Percentiles rank a stretch among this genome's conserved stretches.
Evolutionary conservation across 2,329 filamentous ascomycete species (phyloP).

Genomic region (Aureobasidium pullulans): DNA sequence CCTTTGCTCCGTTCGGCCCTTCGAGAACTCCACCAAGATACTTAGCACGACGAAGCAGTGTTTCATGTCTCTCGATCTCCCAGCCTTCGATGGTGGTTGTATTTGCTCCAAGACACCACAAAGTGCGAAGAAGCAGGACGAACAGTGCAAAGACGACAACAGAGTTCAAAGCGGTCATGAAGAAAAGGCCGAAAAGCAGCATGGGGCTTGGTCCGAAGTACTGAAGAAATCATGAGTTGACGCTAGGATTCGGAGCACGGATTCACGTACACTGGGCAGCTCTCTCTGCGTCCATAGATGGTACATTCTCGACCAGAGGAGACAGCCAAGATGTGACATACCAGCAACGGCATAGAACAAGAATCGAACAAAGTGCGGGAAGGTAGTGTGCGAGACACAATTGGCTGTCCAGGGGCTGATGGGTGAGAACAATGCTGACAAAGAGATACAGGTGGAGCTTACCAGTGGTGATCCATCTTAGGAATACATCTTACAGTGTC

Average conservation of each 20-base stretch:
- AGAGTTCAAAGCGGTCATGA: conserved; percentile 52
- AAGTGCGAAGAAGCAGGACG: conserved; percentile 57
- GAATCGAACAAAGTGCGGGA: conserved; percentile 77
- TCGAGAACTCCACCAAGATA: conserved; percentile 50
- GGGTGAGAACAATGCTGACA: not conserved
- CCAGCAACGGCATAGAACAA: conserved; percentile 60
- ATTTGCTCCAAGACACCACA: conserved; percentile 58
- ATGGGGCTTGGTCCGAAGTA: conserved; percentile 62
- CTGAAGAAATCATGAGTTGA: conserved; percentile 21
- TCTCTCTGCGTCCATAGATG: conserved; percentile 58
- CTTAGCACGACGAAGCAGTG: conserved; percentile 37
- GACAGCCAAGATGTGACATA: conserved; percentile 52
- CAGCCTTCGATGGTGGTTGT: conserved; percentile 75
- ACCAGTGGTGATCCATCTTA: conserved; percentile 82
- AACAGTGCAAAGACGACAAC: conserved; percentile 55
- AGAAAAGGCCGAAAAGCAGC: conserved; percentile 54
- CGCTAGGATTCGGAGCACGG: not conserved
- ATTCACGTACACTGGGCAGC: conserved; percentile 53
- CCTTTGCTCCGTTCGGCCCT: conserved; percentile 47
- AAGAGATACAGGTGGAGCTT: conserved; percentile 55
- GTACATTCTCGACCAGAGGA: conserved; percentile 53
- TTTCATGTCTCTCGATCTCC: conserved; percentile 48
- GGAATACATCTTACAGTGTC: conserved; percentile 46
- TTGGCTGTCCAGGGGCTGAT: conserved; percentile 39
- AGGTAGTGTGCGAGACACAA: conserved; percentile 74